Evolutionary conservation across 768 basidiomycete species (phyloP).

Genomic region (Tulasnella sp.): DNA sequence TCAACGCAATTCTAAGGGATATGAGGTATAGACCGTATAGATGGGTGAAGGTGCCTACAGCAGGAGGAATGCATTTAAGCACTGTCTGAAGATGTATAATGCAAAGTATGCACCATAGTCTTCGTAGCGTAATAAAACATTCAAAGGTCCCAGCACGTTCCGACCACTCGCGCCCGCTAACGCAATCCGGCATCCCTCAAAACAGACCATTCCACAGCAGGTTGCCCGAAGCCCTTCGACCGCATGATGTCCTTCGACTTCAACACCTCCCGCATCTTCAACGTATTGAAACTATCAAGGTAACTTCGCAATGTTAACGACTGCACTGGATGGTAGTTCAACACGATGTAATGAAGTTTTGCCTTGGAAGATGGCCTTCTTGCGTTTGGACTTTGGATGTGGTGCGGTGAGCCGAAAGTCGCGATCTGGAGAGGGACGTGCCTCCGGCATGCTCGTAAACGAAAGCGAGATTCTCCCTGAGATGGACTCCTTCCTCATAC

Average conservation of each 20-base stretch:
- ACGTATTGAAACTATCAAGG: slow-evolving; percentile 20
- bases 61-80: too few species aligned
- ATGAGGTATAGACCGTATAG: too few species aligned
- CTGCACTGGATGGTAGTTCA: slow-evolving; percentile 9
- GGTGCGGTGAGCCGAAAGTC: too few species aligned
- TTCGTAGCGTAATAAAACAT: too few species aligned
- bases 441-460: slow-evolving; percentile 7
- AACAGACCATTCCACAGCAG: background rate
- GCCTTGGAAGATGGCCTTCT: too few species aligned
- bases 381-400: too few species aligned
- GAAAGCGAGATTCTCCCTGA: slow-evolving; percentile 23
- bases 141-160: too few species aligned
- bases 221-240: background rate
- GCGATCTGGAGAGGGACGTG: too few species aligned
- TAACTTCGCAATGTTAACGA: slow-evolving; percentile 23
- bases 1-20: too few species aligned
- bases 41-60: too few species aligned
- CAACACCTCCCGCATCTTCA: background rate
- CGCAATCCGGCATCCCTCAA: slow-evolving; percentile 15
- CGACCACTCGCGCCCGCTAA: background rate
- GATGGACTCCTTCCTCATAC: slow-evolving; percentile 12
- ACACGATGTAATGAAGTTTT: slow-evolving; percentile 25
- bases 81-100: too few species aligned
- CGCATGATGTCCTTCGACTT: background rate
- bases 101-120: too few species aligned